A percentile compares a stretch with the other conserved stretches of the same genome.
These are phyloP conservation scores for Podospora australis DNA, from an alignment of 495 filamentous ascomycete genomes.

Conservation along the genomic window DNA sequence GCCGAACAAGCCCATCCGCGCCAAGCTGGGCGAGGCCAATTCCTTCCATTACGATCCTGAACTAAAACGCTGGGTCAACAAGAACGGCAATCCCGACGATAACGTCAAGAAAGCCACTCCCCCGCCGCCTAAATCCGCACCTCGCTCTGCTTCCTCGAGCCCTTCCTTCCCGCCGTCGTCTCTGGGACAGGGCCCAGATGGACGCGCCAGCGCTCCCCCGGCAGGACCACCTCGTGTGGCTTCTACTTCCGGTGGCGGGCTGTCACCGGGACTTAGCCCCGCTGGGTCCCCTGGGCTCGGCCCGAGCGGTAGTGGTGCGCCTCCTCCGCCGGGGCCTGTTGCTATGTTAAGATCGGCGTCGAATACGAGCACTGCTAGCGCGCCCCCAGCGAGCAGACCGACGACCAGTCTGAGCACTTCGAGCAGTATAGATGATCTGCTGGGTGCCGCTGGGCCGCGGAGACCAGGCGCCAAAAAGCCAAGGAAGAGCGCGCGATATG, in stretches of 20 bases:
- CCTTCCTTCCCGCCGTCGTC: slow-evolving; percentile 20
- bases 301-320: background rate
- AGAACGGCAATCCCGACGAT: slow-evolving; percentile 65
- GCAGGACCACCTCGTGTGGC: slow-evolving; percentile 24
- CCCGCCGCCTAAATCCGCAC: slow-evolving; percentile 40
- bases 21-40: slow-evolving; percentile 91
- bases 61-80: slow-evolving; percentile 96
- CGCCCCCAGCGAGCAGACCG: slow-evolving; percentile 48
- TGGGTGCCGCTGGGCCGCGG: slow-evolving; percentile 61
- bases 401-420: slow-evolving; percentile 67
- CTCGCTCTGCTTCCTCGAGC: slow-evolving; percentile 29
- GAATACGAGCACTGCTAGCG: slow-evolving; percentile 35
- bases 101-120: slow-evolving; percentile 42
- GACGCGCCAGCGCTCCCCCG: slow-evolving; percentile 30
- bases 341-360: slow-evolving; percentile 39
- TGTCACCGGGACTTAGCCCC: slow-evolving; percentile 12
- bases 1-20: slow-evolving; percentile 69
- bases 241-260: slow-evolving; percentile 5
- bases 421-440: slow-evolving; percentile 78
- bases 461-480: slow-evolving; percentile 63
- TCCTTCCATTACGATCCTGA: slow-evolving; percentile 92
- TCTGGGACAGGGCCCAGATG: slow-evolving; percentile 4
- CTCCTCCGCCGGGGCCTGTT: slow-evolving; percentile 30
- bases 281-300: background rate
- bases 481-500: slow-evolving; percentile 77